Conservation (phyloP, 2,329 filamentous ascomycete genomes). For the Aspergillus persii region DNA sequence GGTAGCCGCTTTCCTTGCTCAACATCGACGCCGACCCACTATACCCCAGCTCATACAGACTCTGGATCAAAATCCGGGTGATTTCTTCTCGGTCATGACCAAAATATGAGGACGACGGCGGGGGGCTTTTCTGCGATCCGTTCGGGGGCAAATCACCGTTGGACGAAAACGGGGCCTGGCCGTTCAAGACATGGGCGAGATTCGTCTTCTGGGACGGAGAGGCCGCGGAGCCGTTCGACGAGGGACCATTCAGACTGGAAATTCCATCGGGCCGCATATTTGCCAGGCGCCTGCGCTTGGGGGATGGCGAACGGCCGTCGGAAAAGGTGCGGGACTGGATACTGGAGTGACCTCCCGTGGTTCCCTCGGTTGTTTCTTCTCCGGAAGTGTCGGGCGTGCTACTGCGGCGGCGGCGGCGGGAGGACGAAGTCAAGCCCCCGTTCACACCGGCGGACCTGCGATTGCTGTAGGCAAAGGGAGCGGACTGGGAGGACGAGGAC, state of each 20-base stretch:
- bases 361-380: slow-evolving; percentile 17
- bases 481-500: slow-evolving; percentile 16
- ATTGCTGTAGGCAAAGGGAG: slow-evolving; percentile 7
- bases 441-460: slow-evolving; percentile 11
- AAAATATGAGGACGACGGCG: slow-evolving; percentile 58
- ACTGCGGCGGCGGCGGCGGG: slow-evolving; percentile 33
- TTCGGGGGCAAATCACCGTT: slow-evolving; percentile 41
- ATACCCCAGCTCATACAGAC: slow-evolving; percentile 85
- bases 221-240: slow-evolving; percentile 56
- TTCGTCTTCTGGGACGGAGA: slow-evolving; percentile 50
- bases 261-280: slow-evolving; percentile 65
- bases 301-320: slow-evolving; percentile 36
- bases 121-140: slow-evolving; percentile 35
- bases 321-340: slow-evolving; percentile 24
- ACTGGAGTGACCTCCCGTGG: slow-evolving; percentile 22
- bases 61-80: slow-evolving; percentile 87
- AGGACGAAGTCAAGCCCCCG: slow-evolving; percentile 14
- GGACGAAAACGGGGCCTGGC: slow-evolving; percentile 45
- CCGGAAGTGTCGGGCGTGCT: slow-evolving; percentile 28
- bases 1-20: slow-evolving; percentile 77
- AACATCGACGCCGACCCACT: slow-evolving; percentile 70
- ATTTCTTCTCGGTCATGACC: slow-evolving; percentile 92
- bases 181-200: slow-evolving; percentile 52
- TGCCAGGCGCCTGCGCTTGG: slow-evolving; percentile 59
- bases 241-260: slow-evolving; percentile 56